Conservation (phyloP, 495 filamentous ascomycete species). For the Xanthoparmelia taractica region DNA sequence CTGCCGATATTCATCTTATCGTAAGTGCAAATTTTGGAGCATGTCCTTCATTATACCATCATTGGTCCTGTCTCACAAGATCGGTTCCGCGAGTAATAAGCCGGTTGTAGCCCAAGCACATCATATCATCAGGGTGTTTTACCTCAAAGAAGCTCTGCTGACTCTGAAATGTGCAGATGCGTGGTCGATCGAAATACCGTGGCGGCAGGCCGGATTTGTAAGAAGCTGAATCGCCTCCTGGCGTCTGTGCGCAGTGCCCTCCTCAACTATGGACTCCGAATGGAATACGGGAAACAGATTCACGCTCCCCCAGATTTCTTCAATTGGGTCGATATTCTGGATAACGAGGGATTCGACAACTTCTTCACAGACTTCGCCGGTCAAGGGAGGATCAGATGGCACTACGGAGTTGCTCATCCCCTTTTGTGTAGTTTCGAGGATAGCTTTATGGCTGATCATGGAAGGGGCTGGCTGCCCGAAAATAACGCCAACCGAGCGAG, state of each 20-base stretch:
- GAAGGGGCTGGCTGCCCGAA: conserved; percentile 34
- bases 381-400: conserved; percentile 38
- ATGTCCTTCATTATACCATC: too few relatives aligned
- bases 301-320: neutral
- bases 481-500: conserved; percentile 22
- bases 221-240: conserved; percentile 34
- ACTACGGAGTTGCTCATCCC: conserved; percentile 39
- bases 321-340: neutral
- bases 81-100: too few relatives aligned
- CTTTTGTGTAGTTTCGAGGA: conserved; percentile 31
- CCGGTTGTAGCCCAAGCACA: too few relatives aligned
- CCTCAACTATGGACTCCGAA: conserved; percentile 17
- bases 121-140: neutral
- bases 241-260: conserved; percentile 30
- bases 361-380: conserved; percentile 39
- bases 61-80: too few relatives aligned
- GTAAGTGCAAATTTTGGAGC: neutral
- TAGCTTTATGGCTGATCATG: conserved; percentile 32
- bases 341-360: conserved; percentile 1
- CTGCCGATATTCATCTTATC: conserved; percentile 41
- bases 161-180: neutral
- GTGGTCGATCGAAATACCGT: conserved; percentile 46
- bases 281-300: neutral
- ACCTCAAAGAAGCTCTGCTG: neutral
- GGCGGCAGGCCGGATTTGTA: conserved; percentile 32